Evolutionary conservation across 2,329 filamentous ascomycete genomes (phyloP).

Genomic region (Drechslera avenae): DNA sequence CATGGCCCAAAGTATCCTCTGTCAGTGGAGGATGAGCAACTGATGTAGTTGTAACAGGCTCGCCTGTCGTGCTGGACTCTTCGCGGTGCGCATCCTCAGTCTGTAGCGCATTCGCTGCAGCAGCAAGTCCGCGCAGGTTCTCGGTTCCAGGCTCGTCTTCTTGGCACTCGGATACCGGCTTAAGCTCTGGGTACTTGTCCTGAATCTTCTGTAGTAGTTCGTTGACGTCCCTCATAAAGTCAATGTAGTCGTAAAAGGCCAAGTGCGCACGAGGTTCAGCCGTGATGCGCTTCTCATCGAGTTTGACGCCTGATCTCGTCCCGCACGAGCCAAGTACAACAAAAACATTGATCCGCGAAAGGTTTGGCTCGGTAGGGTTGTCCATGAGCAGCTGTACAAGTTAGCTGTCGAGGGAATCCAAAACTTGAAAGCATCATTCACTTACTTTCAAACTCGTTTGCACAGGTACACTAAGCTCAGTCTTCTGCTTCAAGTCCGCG

Average conservation of each 20-base stretch:
- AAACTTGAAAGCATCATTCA: background rate
- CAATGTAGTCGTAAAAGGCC: slow-evolving; percentile 27
- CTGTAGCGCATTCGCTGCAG: slow-evolving; percentile 38
- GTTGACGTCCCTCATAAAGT: slow-evolving; percentile 24
- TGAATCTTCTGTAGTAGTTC: slow-evolving; percentile 19
- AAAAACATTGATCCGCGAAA: slow-evolving; percentile 63
- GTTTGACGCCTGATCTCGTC: slow-evolving; percentile 62
- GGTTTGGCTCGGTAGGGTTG: slow-evolving; percentile 12
- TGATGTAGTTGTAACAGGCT: background rate
- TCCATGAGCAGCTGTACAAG: slow-evolving; percentile 12
- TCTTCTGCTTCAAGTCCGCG: background rate
- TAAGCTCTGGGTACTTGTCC: slow-evolving; percentile 20
- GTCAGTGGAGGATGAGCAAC: background rate
- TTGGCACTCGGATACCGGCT: background rate
- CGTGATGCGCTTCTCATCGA: slow-evolving; percentile 30
- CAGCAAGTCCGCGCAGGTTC: slow-evolving; percentile 38
- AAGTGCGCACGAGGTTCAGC: slow-evolving; percentile 16
- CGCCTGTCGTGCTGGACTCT: background rate
- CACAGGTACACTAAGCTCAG: background rate
- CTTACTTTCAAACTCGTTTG: background rate
- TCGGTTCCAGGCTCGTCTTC: slow-evolving; percentile 19
- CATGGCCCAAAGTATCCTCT: background rate
- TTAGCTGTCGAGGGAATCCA: background rate
- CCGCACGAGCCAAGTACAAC: slow-evolving; percentile 53
- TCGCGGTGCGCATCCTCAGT: slow-evolving; percentile 10